Conservation (phyloP, 164 flowering plant species). For the Kalanchoe fedtschenkoi region DNA sequence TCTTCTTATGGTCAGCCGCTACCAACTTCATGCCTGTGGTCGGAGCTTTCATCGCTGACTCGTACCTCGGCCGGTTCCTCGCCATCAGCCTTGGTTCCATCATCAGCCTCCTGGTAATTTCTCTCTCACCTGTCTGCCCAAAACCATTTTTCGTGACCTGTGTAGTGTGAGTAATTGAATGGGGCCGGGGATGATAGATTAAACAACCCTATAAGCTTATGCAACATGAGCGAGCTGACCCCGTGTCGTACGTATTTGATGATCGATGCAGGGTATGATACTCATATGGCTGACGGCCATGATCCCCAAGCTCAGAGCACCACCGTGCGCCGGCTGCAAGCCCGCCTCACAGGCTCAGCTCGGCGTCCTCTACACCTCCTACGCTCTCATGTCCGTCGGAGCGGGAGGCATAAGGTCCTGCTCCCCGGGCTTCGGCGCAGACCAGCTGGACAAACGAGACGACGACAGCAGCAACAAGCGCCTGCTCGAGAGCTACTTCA, state of each 20-base stretch:
- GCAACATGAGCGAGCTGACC: too few species aligned
- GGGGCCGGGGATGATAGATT: too few species aligned
- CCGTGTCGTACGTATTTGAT: not conserved
- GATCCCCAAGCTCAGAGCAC: constrained; percentile 35
- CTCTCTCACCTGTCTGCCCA: not conserved
- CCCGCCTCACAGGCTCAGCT: constrained; percentile 29
- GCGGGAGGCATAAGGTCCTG: constrained; percentile 64
- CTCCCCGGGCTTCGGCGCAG: constrained; percentile 75
- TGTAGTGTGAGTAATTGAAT: too few species aligned
- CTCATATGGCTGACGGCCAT: constrained; percentile 62
- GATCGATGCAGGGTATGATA: constrained; percentile 35
- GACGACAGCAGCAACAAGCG: too few species aligned
- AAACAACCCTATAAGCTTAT: too few species aligned
- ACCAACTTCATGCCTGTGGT: constrained; percentile 45
- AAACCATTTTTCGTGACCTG: too few species aligned
- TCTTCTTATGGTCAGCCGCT: constrained; percentile 16
- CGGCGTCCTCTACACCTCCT: constrained; percentile 24
- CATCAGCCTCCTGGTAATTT: constrained; percentile 38
- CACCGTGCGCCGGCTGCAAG: constrained; percentile 19
- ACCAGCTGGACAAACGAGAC: constrained; percentile 31
- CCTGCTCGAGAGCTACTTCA: constrained; percentile 44
- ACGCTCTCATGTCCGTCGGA: constrained; percentile 47
- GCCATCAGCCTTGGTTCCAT: constrained; percentile 51
- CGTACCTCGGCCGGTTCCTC: constrained; percentile 55
- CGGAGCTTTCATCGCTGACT: constrained; percentile 68